Conservation (phyloP, 1,139 yeast species). For the Saccharomyces hybrid region DNA sequence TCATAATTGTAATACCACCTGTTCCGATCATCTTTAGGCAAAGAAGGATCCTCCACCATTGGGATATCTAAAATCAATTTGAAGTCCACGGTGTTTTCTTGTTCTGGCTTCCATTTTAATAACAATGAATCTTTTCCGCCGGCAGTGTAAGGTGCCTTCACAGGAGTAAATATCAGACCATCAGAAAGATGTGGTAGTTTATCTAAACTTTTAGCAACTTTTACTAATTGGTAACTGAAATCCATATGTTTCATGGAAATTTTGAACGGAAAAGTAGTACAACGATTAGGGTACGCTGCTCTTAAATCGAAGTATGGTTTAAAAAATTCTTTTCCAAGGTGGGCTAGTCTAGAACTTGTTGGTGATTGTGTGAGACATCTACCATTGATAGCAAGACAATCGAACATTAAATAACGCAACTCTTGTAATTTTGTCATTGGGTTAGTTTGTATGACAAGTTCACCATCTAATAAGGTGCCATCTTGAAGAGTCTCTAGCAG, state of each 20-base stretch:
- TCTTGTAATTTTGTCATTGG: slow-evolving; percentile 50
- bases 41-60: slow-evolving; percentile 55
- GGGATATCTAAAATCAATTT: slow-evolving; percentile 64
- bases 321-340: slow-evolving; percentile 73
- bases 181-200: slow-evolving; percentile 82
- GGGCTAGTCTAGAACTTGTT: slow-evolving; percentile 76
- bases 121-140: slow-evolving; percentile 74
- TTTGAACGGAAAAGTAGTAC: slow-evolving; percentile 74
- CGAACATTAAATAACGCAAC: slow-evolving; percentile 78
- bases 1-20: slow-evolving; percentile 77
- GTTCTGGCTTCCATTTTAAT: slow-evolving; percentile 95
- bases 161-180: slow-evolving; percentile 89
- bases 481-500: slow-evolving; percentile 51
- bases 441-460: slow-evolving; percentile 53
- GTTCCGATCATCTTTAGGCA: slow-evolving; percentile 64
- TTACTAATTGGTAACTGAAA: slow-evolving; percentile 66
- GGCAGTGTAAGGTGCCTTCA: slow-evolving; percentile 74
- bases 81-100: slow-evolving; percentile 89
- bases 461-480: slow-evolving; percentile 91
- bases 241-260: slow-evolving; percentile 84
- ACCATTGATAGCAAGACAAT: slow-evolving; percentile 80
- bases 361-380: slow-evolving; percentile 59
- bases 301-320: slow-evolving; percentile 73
- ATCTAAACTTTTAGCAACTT: slow-evolving; percentile 67
- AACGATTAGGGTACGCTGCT: slow-evolving; percentile 59